These are phyloP conservation scores for Neurospora sp. DNA, from an alignment of 495 filamentous ascomycete species.

Conservation along the genomic window DNA sequence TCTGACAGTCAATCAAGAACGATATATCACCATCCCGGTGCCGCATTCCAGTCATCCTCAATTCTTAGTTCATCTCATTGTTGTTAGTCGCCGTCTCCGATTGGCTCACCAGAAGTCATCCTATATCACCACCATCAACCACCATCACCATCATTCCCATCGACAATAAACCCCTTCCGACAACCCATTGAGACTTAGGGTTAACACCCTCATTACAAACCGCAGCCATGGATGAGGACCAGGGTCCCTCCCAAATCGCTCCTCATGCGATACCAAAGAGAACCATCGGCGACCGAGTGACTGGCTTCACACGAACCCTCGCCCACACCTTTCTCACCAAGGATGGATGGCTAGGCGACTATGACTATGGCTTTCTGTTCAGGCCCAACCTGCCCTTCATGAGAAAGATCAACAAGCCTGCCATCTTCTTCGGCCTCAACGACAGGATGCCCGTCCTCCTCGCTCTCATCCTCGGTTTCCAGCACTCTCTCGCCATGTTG, in stretches of 20 bases:
- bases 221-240: slow-evolving; percentile 35
- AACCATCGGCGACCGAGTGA: slow-evolving; percentile 21
- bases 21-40: background rate
- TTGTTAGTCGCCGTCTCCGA: background rate
- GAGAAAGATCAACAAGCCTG: slow-evolving; percentile 47
- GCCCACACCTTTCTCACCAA: slow-evolving; percentile 37
- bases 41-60: background rate
- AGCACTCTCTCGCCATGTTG: slow-evolving; percentile 44
- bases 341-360: slow-evolving; percentile 71
- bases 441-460: slow-evolving; percentile 74
- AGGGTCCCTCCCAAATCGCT: slow-evolving; percentile 34
- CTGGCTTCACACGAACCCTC: slow-evolving; percentile 23
- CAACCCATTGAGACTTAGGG: background rate
- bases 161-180: background rate
- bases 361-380: slow-evolving; percentile 69
- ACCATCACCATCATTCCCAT: background rate
- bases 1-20: background rate
- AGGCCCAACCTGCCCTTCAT: slow-evolving; percentile 78
- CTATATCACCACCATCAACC: background rate
- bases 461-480: slow-evolving; percentile 47
- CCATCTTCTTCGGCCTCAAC: slow-evolving; percentile 83
- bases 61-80: background rate
- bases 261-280: slow-evolving; percentile 23
- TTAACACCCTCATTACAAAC: background rate
- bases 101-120: background rate